Evolutionary conservation across 495 filamentous ascomycete genomes (phyloP).

Genomic region (Aspergillus cristatus): DNA sequence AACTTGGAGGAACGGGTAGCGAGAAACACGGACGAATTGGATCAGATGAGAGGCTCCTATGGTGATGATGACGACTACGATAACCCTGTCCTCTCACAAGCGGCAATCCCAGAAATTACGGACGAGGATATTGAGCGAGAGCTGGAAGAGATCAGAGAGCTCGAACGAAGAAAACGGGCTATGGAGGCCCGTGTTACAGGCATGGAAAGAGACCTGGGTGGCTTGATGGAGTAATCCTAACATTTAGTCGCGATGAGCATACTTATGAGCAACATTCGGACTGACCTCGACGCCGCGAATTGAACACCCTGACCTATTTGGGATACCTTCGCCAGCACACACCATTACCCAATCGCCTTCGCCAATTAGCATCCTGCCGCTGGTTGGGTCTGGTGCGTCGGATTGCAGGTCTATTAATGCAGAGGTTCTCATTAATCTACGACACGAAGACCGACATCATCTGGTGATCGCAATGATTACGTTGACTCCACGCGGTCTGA

Average conservation of each 20-base stretch:
- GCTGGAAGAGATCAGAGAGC: constrained; percentile 65
- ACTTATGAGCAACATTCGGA: constrained; percentile 1
- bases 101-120: constrained; percentile 45
- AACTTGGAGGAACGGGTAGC: constrained; percentile 73
- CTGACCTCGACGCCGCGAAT: neutral
- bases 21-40: constrained; percentile 64
- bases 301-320: no score
- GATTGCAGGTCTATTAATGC: no score
- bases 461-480: no score
- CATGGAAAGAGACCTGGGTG: constrained; percentile 74
- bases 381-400: no score
- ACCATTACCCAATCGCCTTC: no score
- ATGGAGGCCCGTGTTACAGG: constrained; percentile 69
- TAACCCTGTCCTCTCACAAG: constrained; percentile 31
- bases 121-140: constrained; percentile 68
- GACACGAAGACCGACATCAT: no score
- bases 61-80: constrained; percentile 26
- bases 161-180: constrained; percentile 67
- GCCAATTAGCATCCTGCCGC: no score
- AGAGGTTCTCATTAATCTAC: no score
- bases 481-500: no score
- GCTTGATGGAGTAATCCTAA: constrained; percentile 35
- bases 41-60: constrained; percentile 56
- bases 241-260: constrained; percentile 1
- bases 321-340: no score